Conservation (phyloP, 139 green algal genomes). For the Coelastrella sp. region DNA sequence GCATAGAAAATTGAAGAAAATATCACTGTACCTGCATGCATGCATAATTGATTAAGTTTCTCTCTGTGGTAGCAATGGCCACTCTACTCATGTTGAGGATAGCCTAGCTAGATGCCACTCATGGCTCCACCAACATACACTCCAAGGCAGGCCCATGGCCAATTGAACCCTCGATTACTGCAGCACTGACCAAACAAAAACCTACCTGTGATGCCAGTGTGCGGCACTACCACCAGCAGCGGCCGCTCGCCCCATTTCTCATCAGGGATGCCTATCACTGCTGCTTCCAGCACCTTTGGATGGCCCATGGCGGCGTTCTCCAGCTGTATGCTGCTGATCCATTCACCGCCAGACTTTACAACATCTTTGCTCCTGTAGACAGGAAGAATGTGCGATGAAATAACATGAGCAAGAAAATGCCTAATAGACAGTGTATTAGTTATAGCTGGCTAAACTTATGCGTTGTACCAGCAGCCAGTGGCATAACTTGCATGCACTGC, state of each 20-base stretch:
- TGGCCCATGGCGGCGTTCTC: slow-evolving; percentile 69
- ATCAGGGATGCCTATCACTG: slow-evolving; percentile 78
- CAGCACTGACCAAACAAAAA: neutral
- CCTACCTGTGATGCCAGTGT: slow-evolving; percentile 17
- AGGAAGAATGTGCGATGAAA: neutral
- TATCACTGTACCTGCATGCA: no score
- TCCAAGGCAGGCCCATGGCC: no score
- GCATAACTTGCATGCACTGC: no score
- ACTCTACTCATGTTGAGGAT: no score
- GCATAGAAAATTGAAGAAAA: no score
- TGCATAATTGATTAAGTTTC: no score
- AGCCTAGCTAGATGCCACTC: no score
- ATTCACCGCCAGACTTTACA: slow-evolving; percentile 86
- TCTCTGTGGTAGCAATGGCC: no score
- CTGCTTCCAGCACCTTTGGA: slow-evolving; percentile 75
- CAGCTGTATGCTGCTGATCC: slow-evolving; percentile 73
- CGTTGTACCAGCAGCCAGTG: no score
- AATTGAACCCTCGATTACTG: no score
- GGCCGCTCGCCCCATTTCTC: slow-evolving; percentile 83
- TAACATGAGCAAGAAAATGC: neutral
- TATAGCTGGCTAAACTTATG: no score
- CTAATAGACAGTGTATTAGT: neutral
- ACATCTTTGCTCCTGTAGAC: slow-evolving; percentile 80
- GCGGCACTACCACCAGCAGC: slow-evolving; percentile 77
- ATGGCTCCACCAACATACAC: no score